Conservation (phyloP, 192 early-diverging fungal species). For the Backusella australiensis region DNA sequence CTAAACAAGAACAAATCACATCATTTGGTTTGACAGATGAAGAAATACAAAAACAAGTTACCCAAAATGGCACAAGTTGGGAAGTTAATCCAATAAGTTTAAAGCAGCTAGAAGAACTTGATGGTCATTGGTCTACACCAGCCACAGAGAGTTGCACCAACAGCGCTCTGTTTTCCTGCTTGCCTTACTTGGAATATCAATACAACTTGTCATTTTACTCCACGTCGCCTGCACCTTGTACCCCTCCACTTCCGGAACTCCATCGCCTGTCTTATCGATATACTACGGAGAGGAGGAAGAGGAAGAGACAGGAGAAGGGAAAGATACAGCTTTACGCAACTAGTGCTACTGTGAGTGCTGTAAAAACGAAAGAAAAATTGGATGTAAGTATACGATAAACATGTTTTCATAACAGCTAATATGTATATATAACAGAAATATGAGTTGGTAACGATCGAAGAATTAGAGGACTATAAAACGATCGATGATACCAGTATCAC, state of each 20-base stretch:
- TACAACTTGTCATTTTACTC: not conserved
- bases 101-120: not conserved
- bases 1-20: not conserved
- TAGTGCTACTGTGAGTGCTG: not conserved
- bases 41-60: not conserved
- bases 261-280: not conserved
- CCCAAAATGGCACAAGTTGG: not conserved
- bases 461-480: not conserved
- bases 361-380: not conserved
- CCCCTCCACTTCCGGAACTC: not conserved
- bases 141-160: not conserved
- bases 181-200: not conserved
- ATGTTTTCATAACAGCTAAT: not conserved
- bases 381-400: not conserved
- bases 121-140: not conserved
- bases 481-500: not conserved
- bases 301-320: not conserved
- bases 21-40: slow-evolving; percentile 3
- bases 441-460: not conserved
- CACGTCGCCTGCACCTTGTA: not conserved
- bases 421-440: not conserved
- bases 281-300: not conserved
- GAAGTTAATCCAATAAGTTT: not conserved
- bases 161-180: not conserved
- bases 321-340: not conserved